phyloP scores from a whole-genome alignment of 2,329 filamentous ascomycete species.

The Hymenoscyphus infarciens region DNA sequence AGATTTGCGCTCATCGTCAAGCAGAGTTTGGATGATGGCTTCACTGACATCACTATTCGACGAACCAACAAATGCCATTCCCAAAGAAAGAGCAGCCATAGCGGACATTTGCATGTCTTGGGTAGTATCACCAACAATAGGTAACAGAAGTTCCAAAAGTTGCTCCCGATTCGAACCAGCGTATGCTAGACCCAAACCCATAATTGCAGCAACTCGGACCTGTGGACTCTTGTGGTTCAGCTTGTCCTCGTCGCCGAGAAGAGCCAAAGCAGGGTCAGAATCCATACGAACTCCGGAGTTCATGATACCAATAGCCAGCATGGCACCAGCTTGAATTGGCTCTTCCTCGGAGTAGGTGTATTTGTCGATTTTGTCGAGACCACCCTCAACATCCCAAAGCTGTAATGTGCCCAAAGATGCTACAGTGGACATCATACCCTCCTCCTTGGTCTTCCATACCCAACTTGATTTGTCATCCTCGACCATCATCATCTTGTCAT shows the following conservation, averaged over 20 bases:
- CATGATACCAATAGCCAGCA: slow-evolving; percentile 92
- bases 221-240: slow-evolving; percentile 74
- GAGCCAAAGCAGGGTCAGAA: slow-evolving; percentile 82
- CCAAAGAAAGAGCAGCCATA: slow-evolving; percentile 89
- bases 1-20: slow-evolving; percentile 87
- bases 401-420: slow-evolving; percentile 89
- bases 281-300: slow-evolving; percentile 89
- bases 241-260: slow-evolving; percentile 77
- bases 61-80: slow-evolving; percentile 88
- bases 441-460: slow-evolving; percentile 99
- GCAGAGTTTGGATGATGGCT: slow-evolving; percentile 84
- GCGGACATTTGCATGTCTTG: slow-evolving; percentile 94
- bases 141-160: slow-evolving; percentile 78
- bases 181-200: slow-evolving; percentile 93
- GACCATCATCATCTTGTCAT: slow-evolving; percentile 96
- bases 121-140: slow-evolving; percentile 79
- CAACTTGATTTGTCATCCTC: slow-evolving; percentile 86
- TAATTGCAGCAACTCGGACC: slow-evolving; percentile 80
- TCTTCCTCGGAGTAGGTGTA: slow-evolving; percentile 84
- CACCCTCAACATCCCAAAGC: slow-evolving; percentile 90
- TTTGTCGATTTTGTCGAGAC: slow-evolving; percentile 89
- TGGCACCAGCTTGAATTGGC: slow-evolving; percentile 84
- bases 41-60: slow-evolving; percentile 88
- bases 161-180: slow-evolving; percentile 92
- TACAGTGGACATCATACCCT: slow-evolving; percentile 94